Percentiles rank a stretch among this genome's conserved stretches.
phyloP scores from a whole-genome alignment of 768 basidiomycete genomes.

The Mycena maculata region DNA sequence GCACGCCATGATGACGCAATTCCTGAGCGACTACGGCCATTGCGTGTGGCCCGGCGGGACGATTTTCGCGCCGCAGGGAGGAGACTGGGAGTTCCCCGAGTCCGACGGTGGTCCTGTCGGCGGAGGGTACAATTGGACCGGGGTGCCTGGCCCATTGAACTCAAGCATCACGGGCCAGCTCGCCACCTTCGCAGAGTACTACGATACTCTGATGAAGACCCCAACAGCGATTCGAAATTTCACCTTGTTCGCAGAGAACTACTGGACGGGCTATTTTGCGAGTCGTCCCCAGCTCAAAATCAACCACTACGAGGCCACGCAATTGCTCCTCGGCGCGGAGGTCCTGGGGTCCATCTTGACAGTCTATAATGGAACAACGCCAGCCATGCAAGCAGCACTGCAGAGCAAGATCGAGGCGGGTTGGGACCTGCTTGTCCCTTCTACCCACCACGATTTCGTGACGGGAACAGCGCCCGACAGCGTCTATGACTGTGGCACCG shows the following conservation, averaged over 20 bases:
- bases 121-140: slow-evolving; percentile 5
- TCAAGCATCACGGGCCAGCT: slow-evolving; percentile 4
- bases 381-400: slow-evolving; percentile 5
- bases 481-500: background rate
- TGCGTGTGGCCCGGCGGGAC: background rate
- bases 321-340: slow-evolving; percentile 17
- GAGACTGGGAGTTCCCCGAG: background rate
- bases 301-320: slow-evolving; percentile 12
- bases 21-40: background rate
- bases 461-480: slow-evolving; percentile 9
- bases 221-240: slow-evolving; percentile 6
- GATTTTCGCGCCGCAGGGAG: background rate
- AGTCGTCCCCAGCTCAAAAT: slow-evolving; percentile 22
- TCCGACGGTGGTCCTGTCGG: background rate
- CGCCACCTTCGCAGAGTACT: slow-evolving; percentile 16
- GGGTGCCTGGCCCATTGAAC: background rate
- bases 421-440: slow-evolving; percentile 17
- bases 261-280: slow-evolving; percentile 17
- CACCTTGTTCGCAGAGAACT: slow-evolving; percentile 18
- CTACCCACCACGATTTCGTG: slow-evolving; percentile 16
- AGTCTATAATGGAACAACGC: slow-evolving; percentile 4
- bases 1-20: slow-evolving; percentile 5
- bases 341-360: slow-evolving; percentile 6
- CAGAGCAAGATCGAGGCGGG: background rate
- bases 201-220: slow-evolving; percentile 12